phyloP scores from a whole-genome alignment of 2,329 filamentous ascomycete genomes.

The Pseudogymnoascus sp. region DNA sequence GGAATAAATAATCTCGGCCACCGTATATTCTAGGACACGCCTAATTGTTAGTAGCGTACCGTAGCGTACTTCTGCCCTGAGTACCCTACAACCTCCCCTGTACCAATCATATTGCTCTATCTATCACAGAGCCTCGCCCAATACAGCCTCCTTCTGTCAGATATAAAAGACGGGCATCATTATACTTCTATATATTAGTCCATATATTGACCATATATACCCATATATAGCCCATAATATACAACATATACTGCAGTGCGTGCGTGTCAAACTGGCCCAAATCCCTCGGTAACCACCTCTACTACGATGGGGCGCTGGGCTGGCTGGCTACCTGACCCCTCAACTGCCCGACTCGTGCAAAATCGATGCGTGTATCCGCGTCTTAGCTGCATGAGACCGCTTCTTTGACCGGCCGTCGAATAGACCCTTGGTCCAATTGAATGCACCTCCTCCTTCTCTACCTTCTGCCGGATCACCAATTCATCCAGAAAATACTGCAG shows the following conservation, averaged over 20 bases:
- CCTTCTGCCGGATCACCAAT: not conserved
- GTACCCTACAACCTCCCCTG: not conserved
- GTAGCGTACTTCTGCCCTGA: no score
- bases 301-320: not conserved
- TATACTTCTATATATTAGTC: not conserved
- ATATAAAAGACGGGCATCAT: not conserved
- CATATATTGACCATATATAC: not conserved
- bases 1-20: not conserved
- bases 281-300: not conserved
- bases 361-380: not conserved
- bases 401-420: not conserved
- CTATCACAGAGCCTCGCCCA: not conserved
- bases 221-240: not conserved
- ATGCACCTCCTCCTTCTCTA: not conserved
- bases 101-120: not conserved
- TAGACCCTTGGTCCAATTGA: conserved; percentile 3
- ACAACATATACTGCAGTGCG: not conserved
- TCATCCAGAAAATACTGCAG: conserved; percentile 4
- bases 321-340: not conserved
- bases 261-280: not conserved
- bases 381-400: conserved; percentile 5
- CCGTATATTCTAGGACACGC: not conserved
- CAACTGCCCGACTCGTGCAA: not conserved
- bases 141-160: not conserved
- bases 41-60: no score